Evolutionary conservation across 169 alveolate species (phyloP).

Genomic region (Eimeria necatrix): DNA sequence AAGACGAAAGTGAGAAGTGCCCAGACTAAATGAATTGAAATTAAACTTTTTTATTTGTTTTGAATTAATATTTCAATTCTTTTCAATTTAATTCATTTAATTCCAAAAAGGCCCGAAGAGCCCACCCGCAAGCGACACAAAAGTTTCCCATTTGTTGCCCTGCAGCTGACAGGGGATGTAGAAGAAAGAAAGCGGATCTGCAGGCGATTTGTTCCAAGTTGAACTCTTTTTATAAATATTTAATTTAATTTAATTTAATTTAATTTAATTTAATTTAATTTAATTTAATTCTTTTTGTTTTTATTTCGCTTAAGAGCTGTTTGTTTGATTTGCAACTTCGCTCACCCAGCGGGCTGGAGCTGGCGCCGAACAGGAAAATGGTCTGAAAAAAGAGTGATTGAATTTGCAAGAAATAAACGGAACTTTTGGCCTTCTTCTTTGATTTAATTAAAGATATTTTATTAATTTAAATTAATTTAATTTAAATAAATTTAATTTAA

Average conservation of each 20-base stretch:
- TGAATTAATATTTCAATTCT: background rate
- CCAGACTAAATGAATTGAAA: slow-evolving; percentile 27
- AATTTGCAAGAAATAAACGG: background rate
- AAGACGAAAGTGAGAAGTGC: background rate
- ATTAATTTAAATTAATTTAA: background rate
- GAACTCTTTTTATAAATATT: background rate
- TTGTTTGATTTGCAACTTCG: too few species aligned
- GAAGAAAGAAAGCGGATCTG: slow-evolving; percentile 75
- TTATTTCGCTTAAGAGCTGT: background rate
- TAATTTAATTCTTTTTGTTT: background rate
- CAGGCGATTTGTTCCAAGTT: background rate
- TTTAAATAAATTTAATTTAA: background rate
- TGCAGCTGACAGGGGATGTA: slow-evolving; percentile 75
- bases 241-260: background rate
- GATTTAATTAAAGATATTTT: too few species aligned
- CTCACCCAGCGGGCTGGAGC: slow-evolving; percentile 72
- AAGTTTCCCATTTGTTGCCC: slow-evolving; percentile 54
- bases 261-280: background rate
- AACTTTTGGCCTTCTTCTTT: background rate
- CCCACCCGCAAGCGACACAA: slow-evolving; percentile 47
- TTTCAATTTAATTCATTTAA: background rate
- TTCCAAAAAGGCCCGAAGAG: background rate
- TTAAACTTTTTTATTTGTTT: background rate
- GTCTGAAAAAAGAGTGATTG: background rate
- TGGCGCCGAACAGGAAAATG: slow-evolving; percentile 71